Percentiles rank a stretch among this genome's conserved stretches.
phyloP scores from a whole-genome alignment of 768 basidiomycete species.

The Macrolepiota fuliginosa region DNA sequence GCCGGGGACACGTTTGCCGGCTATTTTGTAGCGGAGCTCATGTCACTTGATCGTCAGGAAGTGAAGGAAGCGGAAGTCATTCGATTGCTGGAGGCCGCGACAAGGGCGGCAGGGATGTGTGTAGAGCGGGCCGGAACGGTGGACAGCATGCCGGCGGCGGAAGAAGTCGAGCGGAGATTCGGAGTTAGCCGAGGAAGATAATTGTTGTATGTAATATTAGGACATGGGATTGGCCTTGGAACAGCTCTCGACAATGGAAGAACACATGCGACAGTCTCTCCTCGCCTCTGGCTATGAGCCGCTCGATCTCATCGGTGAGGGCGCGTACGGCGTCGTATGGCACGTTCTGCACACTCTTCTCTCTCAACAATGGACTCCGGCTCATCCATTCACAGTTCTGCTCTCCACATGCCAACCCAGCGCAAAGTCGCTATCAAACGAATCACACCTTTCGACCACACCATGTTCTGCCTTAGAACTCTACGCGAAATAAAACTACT shows the following conservation, averaged over 20 bases:
- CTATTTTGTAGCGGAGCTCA: constrained; percentile 55
- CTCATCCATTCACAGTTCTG: constrained; percentile 47
- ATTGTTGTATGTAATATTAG: constrained; percentile 13
- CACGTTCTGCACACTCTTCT: constrained; percentile 20
- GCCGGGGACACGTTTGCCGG: constrained; percentile 67
- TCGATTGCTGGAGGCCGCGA: constrained; percentile 35
- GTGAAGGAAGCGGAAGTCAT: constrained; percentile 30
- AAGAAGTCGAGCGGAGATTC: constrained; percentile 33
- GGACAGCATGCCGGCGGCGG: constrained; percentile 48
- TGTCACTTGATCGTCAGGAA: constrained; percentile 35
- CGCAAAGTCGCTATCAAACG: constrained; percentile 95
- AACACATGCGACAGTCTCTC: constrained; percentile 39
- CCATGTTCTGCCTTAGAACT: constrained; percentile 87
- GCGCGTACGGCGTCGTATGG: constrained; percentile 92
- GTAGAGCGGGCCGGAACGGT: constrained; percentile 56
- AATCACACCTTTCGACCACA: constrained; percentile 93
- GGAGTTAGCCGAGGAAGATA: constrained; percentile 13
- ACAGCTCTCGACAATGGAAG: constrained; percentile 19
- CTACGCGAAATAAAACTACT: constrained; percentile 92
- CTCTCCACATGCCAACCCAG: constrained; percentile 72
- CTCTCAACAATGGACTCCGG: not conserved
- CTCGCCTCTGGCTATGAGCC: constrained; percentile 64
- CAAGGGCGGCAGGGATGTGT: constrained; percentile 59
- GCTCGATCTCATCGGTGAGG: constrained; percentile 88
- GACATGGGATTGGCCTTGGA: constrained; percentile 1